Evolutionary conservation across 371 early-diverging fungal species (phyloP), one percentile per base, ranked within the genome.

Genomic region (Mortierella sp.): DNA sequence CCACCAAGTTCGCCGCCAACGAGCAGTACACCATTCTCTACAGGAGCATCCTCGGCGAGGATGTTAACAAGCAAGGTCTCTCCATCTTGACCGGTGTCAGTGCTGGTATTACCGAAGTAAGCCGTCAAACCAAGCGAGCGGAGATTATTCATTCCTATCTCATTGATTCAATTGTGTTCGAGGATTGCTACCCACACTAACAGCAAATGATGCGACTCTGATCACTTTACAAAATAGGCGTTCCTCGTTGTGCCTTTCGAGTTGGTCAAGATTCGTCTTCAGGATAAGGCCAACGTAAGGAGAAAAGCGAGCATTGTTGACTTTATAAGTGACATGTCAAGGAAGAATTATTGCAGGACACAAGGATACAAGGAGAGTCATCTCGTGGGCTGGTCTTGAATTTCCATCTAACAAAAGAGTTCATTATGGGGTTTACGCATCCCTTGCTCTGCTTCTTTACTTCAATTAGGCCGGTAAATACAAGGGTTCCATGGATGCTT

Each of bases 1-100:
- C 98, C 19, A 98, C 96, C 88, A 99, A 99, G 88, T 98, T 98
- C 91, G 95, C 97, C 21, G 95, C 98, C 57, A 98, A 98, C 84
- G 98, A 97, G 87, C 95, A 96, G 88, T 97, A 96, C 82, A 93
- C 93, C 8, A 87, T 89, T 26, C 85, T 95, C 78, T 96, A 92
- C 87, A 93, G 90, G 87, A 91, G 91, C 76, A 43, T 93, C 71
- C 92, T 96, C 88, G 92, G 93, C n/a, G 74, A 90, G 69, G 92
- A 93, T 46, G 91, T 95, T 87, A 90, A 96, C 76, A 94, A 91
- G 69, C 96, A 96, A 84, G 84, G 89, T 31, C 89, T 98, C 57
- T 91, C 98, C 31, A 93, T 98, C 77, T 76, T 95, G 88, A 98
- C 98, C 14, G 99, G 99, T 87, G 93, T 97, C 81, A 93, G 93